Evolutionary conservation across 2,329 filamentous ascomycete species (phyloP).

Genomic region (Metarhizium humberi): DNA sequence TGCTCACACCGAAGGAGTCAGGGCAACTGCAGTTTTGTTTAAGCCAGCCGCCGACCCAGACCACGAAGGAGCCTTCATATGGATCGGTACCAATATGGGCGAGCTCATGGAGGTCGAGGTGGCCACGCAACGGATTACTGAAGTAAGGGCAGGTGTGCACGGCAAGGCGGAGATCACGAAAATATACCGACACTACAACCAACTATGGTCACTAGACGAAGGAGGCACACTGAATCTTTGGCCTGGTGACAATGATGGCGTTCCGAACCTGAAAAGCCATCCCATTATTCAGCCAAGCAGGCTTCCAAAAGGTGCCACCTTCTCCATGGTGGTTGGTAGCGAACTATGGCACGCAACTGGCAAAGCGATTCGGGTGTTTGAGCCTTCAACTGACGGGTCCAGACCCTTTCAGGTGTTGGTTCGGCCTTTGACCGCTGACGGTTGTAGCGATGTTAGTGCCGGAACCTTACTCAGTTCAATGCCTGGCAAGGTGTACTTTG

Average conservation of each 20-base stretch:
- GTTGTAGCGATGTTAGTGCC: slow-evolving; percentile 78
- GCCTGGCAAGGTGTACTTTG: slow-evolving; percentile 75
- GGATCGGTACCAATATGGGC: slow-evolving; percentile 83
- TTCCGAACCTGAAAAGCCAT: slow-evolving; percentile 64
- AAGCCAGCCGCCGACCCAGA: slow-evolving; percentile 71
- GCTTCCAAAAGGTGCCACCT: slow-evolving; percentile 72
- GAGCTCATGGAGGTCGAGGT: slow-evolving; percentile 89
- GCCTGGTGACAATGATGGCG: slow-evolving; percentile 63
- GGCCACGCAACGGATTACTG: slow-evolving; percentile 57
- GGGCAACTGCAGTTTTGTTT: slow-evolving; percentile 73
- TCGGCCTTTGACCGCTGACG: slow-evolving; percentile 59
- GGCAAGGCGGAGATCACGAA: slow-evolving; percentile 69
- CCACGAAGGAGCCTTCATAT: slow-evolving; percentile 72
- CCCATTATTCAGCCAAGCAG: slow-evolving; percentile 63
- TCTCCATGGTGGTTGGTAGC: slow-evolving; percentile 78
- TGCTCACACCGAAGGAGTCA: slow-evolving; percentile 75
- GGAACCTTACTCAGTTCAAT: slow-evolving; percentile 68
- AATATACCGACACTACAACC: slow-evolving; percentile 77
- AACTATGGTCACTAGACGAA: slow-evolving; percentile 92
- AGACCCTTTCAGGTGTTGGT: slow-evolving; percentile 67
- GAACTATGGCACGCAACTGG: slow-evolving; percentile 82
- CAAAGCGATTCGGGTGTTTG: slow-evolving; percentile 79
- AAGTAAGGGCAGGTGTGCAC: slow-evolving; percentile 63
- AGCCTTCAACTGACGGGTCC: slow-evolving; percentile 59
- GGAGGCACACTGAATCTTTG: slow-evolving; percentile 80